Evolutionary conservation across 768 basidiomycete genomes (phyloP).

Genomic region (Roridomyces roridus): DNA sequence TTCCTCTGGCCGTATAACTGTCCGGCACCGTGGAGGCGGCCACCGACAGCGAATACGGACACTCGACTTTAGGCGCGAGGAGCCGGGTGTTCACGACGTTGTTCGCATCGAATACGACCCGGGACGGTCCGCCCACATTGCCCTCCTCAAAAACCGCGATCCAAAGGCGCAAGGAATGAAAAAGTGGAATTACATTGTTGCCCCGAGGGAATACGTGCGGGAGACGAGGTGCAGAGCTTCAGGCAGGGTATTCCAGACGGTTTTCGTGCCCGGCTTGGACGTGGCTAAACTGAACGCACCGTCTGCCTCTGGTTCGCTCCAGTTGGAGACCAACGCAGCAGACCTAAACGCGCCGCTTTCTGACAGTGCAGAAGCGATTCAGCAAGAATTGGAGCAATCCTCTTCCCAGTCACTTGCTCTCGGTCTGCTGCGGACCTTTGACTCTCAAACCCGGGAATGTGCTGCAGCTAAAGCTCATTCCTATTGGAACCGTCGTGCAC

Average conservation of each 20-base stretch:
- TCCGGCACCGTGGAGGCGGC: slow-evolving; percentile 90
- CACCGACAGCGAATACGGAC: slow-evolving; percentile 86
- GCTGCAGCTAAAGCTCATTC: slow-evolving; percentile 89
- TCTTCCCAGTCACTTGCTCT: slow-evolving; percentile 74
- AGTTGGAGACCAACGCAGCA: slow-evolving; percentile 14
- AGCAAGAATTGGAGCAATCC: slow-evolving; percentile 28
- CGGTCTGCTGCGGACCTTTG: slow-evolving; percentile 81
- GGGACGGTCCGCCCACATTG: slow-evolving; percentile 92
- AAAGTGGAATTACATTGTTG: slow-evolving; percentile 91
- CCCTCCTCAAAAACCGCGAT: slow-evolving; percentile 75
- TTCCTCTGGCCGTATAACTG: slow-evolving; percentile 81
- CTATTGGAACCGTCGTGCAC: slow-evolving; percentile 91
- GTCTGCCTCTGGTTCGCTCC: slow-evolving; percentile 18
- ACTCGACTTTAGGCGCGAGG: slow-evolving; percentile 84
- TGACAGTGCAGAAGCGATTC: slow-evolving; percentile 29
- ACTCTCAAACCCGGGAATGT: slow-evolving; percentile 93
- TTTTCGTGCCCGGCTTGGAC: slow-evolving; percentile 64
- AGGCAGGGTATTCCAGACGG: slow-evolving; percentile 81
- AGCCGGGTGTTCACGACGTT: slow-evolving; percentile 85
- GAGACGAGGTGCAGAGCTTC: slow-evolving; percentile 88
- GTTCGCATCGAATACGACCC: slow-evolving; percentile 98
- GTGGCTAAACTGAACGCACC: slow-evolving; percentile 23
- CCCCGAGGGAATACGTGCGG: slow-evolving; percentile 90
- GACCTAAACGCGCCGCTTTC: slow-evolving; percentile 18
- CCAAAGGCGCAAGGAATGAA: slow-evolving; percentile 55